phyloP scores from a whole-genome alignment of 176 grass and related monocot genomes.

The Stipa capillata region DNA sequence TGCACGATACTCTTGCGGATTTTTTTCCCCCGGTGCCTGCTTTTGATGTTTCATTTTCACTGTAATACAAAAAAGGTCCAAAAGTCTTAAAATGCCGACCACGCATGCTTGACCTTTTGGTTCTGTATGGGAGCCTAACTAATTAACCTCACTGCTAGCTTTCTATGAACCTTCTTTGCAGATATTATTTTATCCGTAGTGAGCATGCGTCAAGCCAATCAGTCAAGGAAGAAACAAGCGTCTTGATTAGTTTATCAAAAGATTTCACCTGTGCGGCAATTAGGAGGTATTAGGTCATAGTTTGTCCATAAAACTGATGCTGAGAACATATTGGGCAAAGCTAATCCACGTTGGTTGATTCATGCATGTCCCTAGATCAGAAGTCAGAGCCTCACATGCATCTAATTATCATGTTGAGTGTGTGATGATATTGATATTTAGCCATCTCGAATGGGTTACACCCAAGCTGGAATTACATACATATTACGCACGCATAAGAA shows the following conservation, averaged over 20 bases:
- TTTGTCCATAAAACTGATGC: conserved; percentile 1
- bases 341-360: background rate
- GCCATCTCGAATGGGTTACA: background rate
- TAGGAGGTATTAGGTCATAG: background rate
- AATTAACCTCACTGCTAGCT: background rate
- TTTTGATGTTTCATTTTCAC: background rate
- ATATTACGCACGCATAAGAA: background rate
- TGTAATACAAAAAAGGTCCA: background rate
- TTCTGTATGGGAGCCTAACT: background rate
- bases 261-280: background rate
- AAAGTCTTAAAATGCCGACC: background rate
- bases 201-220: conserved; percentile 1
- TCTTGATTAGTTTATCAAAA: background rate
- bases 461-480: background rate
- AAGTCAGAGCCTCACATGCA: background rate
- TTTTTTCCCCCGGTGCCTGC: background rate
- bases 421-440: background rate
- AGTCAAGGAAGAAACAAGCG: conserved; percentile 17
- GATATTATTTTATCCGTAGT: background rate
- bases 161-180: background rate
- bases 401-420: background rate
- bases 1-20: background rate
- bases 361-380: background rate
- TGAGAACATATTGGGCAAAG: background rate
- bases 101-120: conserved; percentile 5